Base-by-base conservation (phyloP, 2,329 filamentous ascomycete genomes). In the Aspergillus pseudonomiae region DNA sequence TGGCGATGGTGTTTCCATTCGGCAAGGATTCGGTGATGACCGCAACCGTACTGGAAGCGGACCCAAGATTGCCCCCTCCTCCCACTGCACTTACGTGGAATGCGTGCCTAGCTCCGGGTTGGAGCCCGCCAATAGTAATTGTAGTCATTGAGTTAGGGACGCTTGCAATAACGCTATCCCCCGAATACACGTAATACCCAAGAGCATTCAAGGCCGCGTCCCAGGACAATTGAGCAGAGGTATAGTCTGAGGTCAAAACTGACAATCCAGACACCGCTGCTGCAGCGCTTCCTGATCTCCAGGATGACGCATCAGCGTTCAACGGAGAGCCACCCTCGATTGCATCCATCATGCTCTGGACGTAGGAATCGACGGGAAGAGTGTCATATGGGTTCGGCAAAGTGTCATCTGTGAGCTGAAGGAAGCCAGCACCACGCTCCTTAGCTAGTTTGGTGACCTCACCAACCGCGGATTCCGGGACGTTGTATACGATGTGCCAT, bases 401-500 rank as follows among this genome's bases (percentile, higher is more conserved):
- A 21, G 30, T 45, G 34, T 69, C 64, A 58, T 65, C 41, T 14
- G 63, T 69, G 34, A 69, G 63, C 43, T 69, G 61, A 41, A 69
- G n/a, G 14, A 68, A 63, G 14, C 64, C 63, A 24, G 48, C 64
- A 7, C 61, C 56, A 45, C 64, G 63, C 32, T 63, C 24, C 4
- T 55, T 55, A 7, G 64, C 59, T 36, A 69, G 11, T 14, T 30
- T 55, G 11, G 59, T 53, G 1, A 69, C 63, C 16, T 64, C 45
- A 12, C 32, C 45, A 32, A 65, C 54, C 7, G 43, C 43, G 30
- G 54, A 58, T 56, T 69, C 57, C 36, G 73, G 70, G 6, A 74
- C 72, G 12, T 66, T 66, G 62, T 75, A 72, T 30, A 77, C 65
- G 24, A 76, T 74, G 54, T 77, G 73, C 74, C 73, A 77, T 26